These are phyloP conservation scores for Wickerhamiella australiensis DNA, from an alignment of 805 yeast genomes.

Conservation along the genomic window DNA sequence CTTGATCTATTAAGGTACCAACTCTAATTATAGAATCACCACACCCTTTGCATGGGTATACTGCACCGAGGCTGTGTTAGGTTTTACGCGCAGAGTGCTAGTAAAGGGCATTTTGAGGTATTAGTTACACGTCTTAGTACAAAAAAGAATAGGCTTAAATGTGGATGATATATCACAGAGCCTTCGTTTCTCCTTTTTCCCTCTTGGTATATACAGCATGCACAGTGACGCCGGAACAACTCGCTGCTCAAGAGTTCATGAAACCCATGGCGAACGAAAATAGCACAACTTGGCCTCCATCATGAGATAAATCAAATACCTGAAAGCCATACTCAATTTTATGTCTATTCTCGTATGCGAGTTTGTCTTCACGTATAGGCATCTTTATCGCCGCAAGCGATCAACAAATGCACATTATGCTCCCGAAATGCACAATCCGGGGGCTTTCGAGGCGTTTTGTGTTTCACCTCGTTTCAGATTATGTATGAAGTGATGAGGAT, in stretches of 20 bases:
- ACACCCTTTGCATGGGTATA: neutral
- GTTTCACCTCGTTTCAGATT: neutral
- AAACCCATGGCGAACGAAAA: no score
- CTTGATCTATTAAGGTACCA: no score
- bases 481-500: neutral
- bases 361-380: neutral
- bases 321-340: no score
- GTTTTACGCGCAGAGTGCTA: no score
- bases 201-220: neutral
- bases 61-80: no score
- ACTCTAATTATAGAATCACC: no score
- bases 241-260: neutral
- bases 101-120: no score
- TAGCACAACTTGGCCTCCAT: no score
- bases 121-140: no score
- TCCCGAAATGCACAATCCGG: neutral
- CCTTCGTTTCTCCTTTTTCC: neutral
- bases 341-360: neutral
- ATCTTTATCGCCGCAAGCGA: neutral
- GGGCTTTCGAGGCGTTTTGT: neutral
- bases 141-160: no score
- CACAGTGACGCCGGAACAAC: neutral
- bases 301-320: no score
- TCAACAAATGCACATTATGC: neutral
- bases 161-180: no score